A percentile compares a stretch with the other conserved stretches of the same genome.
phyloP scores from a whole-genome alignment of 371 early-diverging fungal genomes.

The Actinomucor elegans region DNA sequence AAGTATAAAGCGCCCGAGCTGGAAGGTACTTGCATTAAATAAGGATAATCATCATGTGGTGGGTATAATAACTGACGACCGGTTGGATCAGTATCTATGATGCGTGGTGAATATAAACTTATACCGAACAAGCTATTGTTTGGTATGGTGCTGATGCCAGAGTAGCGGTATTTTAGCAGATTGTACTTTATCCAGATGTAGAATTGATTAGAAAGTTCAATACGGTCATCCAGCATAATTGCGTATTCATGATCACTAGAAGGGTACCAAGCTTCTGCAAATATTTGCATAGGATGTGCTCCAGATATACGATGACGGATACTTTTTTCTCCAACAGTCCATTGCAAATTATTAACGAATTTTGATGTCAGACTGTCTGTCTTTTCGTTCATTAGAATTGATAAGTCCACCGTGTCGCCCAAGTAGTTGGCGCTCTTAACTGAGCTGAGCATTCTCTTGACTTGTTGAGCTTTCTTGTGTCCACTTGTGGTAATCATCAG shows the following conservation, averaged over 20 bases:
- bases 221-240: conserved; percentile 53
- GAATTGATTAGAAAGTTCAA: conserved; percentile 59
- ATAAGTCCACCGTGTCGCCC: conserved; percentile 55
- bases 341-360: conserved; percentile 49
- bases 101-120: conserved; percentile 58
- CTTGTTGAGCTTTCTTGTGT: background rate
- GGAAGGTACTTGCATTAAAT: conserved; percentile 51
- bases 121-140: conserved; percentile 51
- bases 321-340: conserved; percentile 51
- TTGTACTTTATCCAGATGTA: conserved; percentile 61
- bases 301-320: conserved; percentile 57
- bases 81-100: conserved; percentile 35
- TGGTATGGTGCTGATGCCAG: conserved; percentile 10
- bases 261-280: conserved; percentile 69
- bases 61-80: conserved; percentile 15
- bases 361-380: conserved; percentile 50
- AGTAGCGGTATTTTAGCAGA: conserved; percentile 58
- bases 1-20: conserved; percentile 61
- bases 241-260: conserved; percentile 57
- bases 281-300: conserved; percentile 53
- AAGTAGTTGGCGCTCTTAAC: conserved; percentile 50
- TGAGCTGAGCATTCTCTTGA: background rate
- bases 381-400: conserved; percentile 56
- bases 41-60: background rate
- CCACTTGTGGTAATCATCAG: background rate